Evolutionary conservation across 805 yeast species (phyloP).

Genomic region (Henningerozyma blattae): DNA sequence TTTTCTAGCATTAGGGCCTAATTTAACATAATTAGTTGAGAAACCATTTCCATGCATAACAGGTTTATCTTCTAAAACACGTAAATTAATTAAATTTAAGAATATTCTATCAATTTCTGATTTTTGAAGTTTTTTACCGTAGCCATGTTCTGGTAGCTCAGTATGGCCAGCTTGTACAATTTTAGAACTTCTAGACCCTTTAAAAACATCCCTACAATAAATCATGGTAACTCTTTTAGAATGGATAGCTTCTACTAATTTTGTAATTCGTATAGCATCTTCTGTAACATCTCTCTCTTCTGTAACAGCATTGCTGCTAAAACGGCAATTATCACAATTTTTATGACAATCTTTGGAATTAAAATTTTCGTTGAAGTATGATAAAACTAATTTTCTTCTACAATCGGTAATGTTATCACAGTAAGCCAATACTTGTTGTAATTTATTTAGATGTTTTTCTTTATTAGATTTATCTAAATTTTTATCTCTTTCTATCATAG

Average conservation of each 20-base stretch:
- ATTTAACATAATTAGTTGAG: conserved; percentile 60
- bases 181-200: conserved; percentile 57
- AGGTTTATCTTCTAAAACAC: conserved; percentile 58
- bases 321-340: conserved; percentile 77
- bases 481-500: conserved; percentile 65
- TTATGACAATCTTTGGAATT: conserved; percentile 51
- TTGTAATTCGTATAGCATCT: conserved; percentile 45
- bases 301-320: conserved; percentile 27
- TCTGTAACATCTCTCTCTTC: conserved; percentile 58
- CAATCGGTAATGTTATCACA: conserved; percentile 90
- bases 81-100: conserved; percentile 59
- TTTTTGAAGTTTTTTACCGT: conserved; percentile 51
- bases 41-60: conserved; percentile 67
- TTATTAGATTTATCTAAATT: conserved; percentile 51
- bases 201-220: conserved; percentile 72
- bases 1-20: conserved; percentile 43
- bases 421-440: conserved; percentile 77
- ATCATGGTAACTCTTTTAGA: conserved; percentile 56
- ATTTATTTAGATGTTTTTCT: conserved; percentile 64
- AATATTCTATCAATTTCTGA: conserved; percentile 73
- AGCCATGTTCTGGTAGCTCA: conserved; percentile 49
- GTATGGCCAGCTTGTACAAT: conserved; percentile 55
- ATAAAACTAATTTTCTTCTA: conserved; percentile 76
- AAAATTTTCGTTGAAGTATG: conserved; percentile 80
- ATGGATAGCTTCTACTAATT: conserved; percentile 45